Percentiles rank a stretch among this genome's conserved stretches.
phyloP scores from a whole-genome alignment of 106 monocot species.

The Phalaenopsis aphrodite region DNA sequence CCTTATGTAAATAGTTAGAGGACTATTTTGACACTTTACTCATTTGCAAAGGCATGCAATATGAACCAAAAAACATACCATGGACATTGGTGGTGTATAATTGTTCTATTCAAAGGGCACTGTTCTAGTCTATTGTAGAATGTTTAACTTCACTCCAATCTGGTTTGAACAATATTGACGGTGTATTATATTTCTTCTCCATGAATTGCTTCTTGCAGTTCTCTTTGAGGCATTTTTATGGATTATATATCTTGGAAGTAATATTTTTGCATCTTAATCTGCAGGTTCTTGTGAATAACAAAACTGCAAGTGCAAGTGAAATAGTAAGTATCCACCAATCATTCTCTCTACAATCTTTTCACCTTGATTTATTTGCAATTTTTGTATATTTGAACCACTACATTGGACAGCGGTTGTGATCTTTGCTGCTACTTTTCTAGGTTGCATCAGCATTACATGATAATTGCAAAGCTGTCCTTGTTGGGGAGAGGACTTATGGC shows the following conservation, averaged over 20 bases:
- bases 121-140: not conserved
- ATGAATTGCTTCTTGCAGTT: not conserved
- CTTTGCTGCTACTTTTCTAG: constrained; percentile 24
- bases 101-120: not conserved
- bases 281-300: constrained; percentile 88
- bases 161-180: not conserved
- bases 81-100: constrained; percentile 1
- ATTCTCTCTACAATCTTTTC: not conserved
- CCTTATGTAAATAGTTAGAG: too few relatives aligned
- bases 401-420: not conserved
- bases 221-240: not conserved
- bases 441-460: constrained; percentile 96
- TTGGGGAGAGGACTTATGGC: constrained; percentile 81
- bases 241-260: not conserved
- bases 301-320: constrained; percentile 97
- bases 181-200: not conserved
- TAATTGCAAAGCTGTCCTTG: constrained; percentile 89
- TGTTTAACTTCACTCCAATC: not conserved
- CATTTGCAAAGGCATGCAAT: not conserved
- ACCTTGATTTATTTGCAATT: not conserved
- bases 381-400: too few relatives aligned
- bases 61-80: not conserved
- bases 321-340: constrained; percentile 45
- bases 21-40: too few relatives aligned
- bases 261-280: not conserved